A percentile compares a stretch with the other conserved stretches of the same genome.
Evolutionary conservation across 768 basidiomycete genomes (phyloP).

Genomic region (Phanerochaete carnosa): DNA sequence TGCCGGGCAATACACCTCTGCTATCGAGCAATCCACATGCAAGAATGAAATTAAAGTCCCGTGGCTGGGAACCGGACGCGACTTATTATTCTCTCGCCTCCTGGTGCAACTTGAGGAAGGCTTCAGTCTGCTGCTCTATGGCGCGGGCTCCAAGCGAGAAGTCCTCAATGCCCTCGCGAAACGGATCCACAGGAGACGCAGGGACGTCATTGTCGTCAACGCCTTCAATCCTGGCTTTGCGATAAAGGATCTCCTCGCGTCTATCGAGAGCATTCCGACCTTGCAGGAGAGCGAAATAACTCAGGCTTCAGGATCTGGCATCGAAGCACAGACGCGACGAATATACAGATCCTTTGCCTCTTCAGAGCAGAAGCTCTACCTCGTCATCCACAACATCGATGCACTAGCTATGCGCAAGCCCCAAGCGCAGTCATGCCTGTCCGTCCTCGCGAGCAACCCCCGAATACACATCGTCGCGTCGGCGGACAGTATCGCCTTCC

Average conservation of each 20-base stretch:
- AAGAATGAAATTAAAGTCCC: slow-evolving; percentile 28
- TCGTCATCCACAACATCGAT: slow-evolving; percentile 91
- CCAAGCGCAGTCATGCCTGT: slow-evolving; percentile 64
- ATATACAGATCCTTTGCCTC: slow-evolving; percentile 61
- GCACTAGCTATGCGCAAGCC: slow-evolving; percentile 60
- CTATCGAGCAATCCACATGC: slow-evolving; percentile 29
- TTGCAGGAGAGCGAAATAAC: slow-evolving; percentile 19
- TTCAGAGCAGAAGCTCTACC: slow-evolving; percentile 47
- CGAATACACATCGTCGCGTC: slow-evolving; percentile 82
- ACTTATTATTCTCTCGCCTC: slow-evolving; percentile 54
- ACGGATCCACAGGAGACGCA: not conserved
- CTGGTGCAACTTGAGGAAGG: slow-evolving; percentile 72
- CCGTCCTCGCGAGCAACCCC: slow-evolving; percentile 68
- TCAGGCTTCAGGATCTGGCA: slow-evolving; percentile 23
- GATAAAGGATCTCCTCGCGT: slow-evolving; percentile 49
- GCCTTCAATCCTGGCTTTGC: slow-evolving; percentile 69
- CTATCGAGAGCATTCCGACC: slow-evolving; percentile 49
- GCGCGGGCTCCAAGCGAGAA: slow-evolving; percentile 82
- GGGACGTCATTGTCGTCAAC: slow-evolving; percentile 65
- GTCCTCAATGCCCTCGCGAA: slow-evolving; percentile 73
- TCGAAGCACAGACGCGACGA: slow-evolving; percentile 52
- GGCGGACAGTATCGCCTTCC: slow-evolving; percentile 82
- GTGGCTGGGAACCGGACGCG: slow-evolving; percentile 26
- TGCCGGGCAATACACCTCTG: slow-evolving; percentile 51
- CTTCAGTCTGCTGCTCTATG: slow-evolving; percentile 87